Base-by-base conservation (phyloP, 2,329 filamentous ascomycete genomes). In the Xylaria sp. region DNA sequence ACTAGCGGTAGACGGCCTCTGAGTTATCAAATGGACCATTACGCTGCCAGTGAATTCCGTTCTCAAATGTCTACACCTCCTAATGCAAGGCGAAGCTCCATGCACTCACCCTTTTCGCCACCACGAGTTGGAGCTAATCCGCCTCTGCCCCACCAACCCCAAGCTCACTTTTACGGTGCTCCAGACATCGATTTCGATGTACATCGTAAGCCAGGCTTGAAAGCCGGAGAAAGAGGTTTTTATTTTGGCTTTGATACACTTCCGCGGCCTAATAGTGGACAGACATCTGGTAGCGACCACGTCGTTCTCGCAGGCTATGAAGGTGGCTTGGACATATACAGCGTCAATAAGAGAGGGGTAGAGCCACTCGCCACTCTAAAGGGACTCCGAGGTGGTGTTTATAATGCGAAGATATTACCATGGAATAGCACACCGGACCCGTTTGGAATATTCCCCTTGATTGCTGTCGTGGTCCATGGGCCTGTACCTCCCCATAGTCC, bases 171-270 rank as follows among this genome's bases (percentile, higher is more conserved):
- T 79, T 91, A 90, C 74, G 85, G 90, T 53, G 86, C 89, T 0
- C 91, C 92, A 0, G 91, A 94, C 72, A 84, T 94, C 38, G 91
- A 95, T 73, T 83, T 90, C 57, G 82, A 85, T 64, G 77, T 81
- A 72, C 82, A 82, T 63, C 80, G 82, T 17, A 83, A 82, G 51
- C 81, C 85, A 20, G 87, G 86, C 10, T 82, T 90, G 75, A 86
- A 86, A 72, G 86, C 90, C 2, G 90, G 90, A 3, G 88, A 90
- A 44, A 87, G 87, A 53, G 93, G 92, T 7, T 93, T 92, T 73
- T 93, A 91, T 77, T 96, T 93, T 77, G 90, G 91, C 6, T 94
- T 97, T 74, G 94, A 97, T 78, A 89, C 85, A 2, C 83, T 97
- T 51, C 85, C 86, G 1, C 79, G 81, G n/a, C 78, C 80, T 3